A percentile compares a stretch with the other conserved stretches of the same genome.
These are phyloP conservation scores for Epichloe amarillans DNA, from an alignment of 2,329 filamentous ascomycete species.

Conservation along the genomic window DNA sequence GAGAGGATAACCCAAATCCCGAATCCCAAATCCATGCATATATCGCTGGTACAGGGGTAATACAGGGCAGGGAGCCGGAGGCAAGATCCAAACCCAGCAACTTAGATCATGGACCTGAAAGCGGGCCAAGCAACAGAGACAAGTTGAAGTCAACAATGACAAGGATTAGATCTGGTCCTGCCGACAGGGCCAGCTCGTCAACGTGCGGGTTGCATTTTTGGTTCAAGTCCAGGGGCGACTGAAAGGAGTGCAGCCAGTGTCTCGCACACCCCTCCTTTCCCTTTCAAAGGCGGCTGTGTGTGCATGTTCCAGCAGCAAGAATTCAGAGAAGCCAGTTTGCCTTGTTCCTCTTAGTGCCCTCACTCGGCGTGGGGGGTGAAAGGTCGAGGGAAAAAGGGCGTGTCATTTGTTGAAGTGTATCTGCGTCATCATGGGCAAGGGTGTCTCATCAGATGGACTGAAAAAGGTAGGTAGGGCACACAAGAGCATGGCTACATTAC, in stretches of 20 bases:
- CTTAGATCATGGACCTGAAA: slow-evolving; percentile 20
- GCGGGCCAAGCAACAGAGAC: slow-evolving; percentile 21
- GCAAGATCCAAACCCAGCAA: slow-evolving; percentile 19
- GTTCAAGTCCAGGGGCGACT: not conserved
- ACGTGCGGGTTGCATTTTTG: slow-evolving; percentile 10
- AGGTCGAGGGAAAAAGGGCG: not conserved
- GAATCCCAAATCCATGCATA: slow-evolving; percentile 16
- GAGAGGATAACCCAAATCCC: slow-evolving; percentile 25
- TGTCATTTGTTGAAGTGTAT: too few relatives aligned
- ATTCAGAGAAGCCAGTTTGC: not conserved
- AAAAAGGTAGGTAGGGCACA: too few relatives aligned
- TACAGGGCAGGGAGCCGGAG: slow-evolving; percentile 15
- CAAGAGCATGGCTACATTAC: too few relatives aligned
- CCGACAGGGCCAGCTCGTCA: slow-evolving; percentile 11
- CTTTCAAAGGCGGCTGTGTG: too few relatives aligned
- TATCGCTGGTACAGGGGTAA: slow-evolving; percentile 14
- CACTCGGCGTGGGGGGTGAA: not conserved
- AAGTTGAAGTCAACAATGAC: slow-evolving; percentile 8
- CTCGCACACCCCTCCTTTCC: not conserved
- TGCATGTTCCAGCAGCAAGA: not conserved
- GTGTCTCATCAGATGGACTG: too few relatives aligned
- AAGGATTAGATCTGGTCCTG: slow-evolving; percentile 1
- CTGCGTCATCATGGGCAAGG: too few relatives aligned
- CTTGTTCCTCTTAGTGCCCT: not conserved
- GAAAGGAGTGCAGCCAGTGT: not conserved